A percentile compares a stretch with the other conserved stretches of the same genome.
These are phyloP conservation scores for Biscogniauxia marginata DNA, from an alignment of 2,329 filamentous ascomycete species.

Conservation along the genomic window DNA sequence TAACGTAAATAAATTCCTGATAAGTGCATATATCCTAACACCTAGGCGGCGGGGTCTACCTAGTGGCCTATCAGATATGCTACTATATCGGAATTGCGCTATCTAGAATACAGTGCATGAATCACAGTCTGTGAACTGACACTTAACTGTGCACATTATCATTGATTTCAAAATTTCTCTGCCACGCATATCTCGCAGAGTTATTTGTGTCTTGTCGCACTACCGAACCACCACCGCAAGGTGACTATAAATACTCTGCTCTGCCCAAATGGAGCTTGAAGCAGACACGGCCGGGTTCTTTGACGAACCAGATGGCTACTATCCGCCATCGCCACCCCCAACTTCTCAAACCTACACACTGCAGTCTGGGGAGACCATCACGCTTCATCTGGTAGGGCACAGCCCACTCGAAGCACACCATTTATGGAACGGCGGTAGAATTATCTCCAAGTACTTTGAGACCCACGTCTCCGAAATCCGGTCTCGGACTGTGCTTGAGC, in stretches of 20 bases:
- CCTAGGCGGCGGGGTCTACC: too few relatives aligned
- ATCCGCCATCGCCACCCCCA: constrained; percentile 72
- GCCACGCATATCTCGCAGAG: not conserved
- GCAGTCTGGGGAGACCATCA: constrained; percentile 62
- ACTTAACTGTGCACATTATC: not conserved
- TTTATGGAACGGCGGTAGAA: constrained; percentile 86
- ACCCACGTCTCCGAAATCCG: constrained; percentile 61
- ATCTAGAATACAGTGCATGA: too few relatives aligned
- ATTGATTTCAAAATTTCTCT: not conserved
- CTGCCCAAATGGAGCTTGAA: constrained; percentile 14
- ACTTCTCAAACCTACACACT: constrained; percentile 72
- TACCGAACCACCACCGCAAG: too few relatives aligned
- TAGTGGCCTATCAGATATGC: too few relatives aligned
- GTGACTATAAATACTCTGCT: too few relatives aligned
- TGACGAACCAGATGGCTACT: constrained; percentile 77
- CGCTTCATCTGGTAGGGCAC: constrained; percentile 77
- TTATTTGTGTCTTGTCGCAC: not conserved
- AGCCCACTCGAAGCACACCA: constrained; percentile 88
- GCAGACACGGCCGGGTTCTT: constrained; percentile 53
- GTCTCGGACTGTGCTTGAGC: constrained; percentile 74
- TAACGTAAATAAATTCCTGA: too few relatives aligned
- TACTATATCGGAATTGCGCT: too few relatives aligned
- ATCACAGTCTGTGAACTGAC: too few relatives aligned
- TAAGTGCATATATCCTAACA: too few relatives aligned
- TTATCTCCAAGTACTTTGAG: constrained; percentile 77